Conservation (phyloP, 208 protist species). For the Naegleria gruberi region DNA sequence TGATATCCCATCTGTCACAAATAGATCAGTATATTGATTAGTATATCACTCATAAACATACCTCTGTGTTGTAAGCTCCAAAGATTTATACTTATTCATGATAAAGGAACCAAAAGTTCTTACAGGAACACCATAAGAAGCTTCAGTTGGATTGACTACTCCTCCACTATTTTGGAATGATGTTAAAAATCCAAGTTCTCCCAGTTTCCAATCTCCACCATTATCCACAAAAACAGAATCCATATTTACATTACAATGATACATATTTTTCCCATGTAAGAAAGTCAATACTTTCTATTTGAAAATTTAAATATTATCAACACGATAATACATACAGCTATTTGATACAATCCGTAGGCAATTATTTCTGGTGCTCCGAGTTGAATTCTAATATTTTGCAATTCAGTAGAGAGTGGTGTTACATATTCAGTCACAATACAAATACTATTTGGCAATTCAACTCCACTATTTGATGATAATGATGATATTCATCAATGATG, state of each 20-base stretch:
- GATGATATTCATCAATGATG: background rate
- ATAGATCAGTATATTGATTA: no score
- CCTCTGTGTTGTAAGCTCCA: background rate
- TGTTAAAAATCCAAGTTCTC: slow-evolving; percentile 59
- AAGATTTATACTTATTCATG: background rate
- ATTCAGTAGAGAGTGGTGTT: background rate
- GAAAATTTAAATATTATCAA: background rate
- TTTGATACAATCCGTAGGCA: background rate
- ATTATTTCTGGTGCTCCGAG: background rate
- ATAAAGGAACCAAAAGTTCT: background rate
- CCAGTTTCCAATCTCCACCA: slow-evolving; percentile 67
- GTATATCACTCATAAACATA: background rate
- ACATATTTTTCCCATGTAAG: slow-evolving; percentile 60
- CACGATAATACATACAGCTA: background rate
- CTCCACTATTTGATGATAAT: background rate
- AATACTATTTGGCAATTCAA: background rate
- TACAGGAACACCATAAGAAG: slow-evolving; percentile 26
- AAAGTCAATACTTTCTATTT: slow-evolving; percentile 40
- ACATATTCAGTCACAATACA: slow-evolving; percentile 16
- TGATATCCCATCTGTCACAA: background rate
- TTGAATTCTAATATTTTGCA: background rate
- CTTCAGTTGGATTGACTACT: slow-evolving; percentile 1
- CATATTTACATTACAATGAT: slow-evolving; percentile 62
- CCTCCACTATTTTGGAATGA: slow-evolving; percentile 25
- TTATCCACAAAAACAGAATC: slow-evolving; percentile 57